Evolutionary conservation across 2,329 filamentous ascomycete genomes (phyloP), one percentile per base, ranked within the genome.

Genomic region (Fusarium abutilonis): DNA sequence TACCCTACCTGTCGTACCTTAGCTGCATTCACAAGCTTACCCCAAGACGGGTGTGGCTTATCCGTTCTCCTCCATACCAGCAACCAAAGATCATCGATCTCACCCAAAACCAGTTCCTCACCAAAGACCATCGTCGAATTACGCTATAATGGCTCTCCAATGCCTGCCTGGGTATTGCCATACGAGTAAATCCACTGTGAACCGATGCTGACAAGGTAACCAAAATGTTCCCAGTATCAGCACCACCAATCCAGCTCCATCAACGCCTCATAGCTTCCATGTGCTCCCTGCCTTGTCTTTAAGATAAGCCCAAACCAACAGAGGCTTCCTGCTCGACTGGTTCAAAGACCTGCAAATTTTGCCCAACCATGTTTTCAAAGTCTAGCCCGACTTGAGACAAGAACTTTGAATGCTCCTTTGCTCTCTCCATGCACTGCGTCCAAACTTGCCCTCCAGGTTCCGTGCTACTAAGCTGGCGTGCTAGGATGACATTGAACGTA

Each of bases 301-400:
- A 72, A 15, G 72, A 67, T 41, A 76, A 45, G 2, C 74, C 75
- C 43, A 75, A 54, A 17, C 74, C 75, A 44, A 74, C 63, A 14
- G 66, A 47, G n/a, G 47, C 49, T 43, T 65, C 45, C 23, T 56
- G 44, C 23, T 63, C 54, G 10, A 40, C 29, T 60, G 13, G 68
- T 66, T 42, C 68, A 65, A 42, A 71, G 71, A 40, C 36, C 23
- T 76, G 71, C 40, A 81, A 67, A 35, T 83, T 86, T 64, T 82
- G 82, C 14, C 90, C 91, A 13, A 97, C 88, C 52, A 98, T 77
- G 66, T 91, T 91, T 52, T 85, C 86, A 73, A 99, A 98, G 75
- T 99, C 94, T 29, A 99, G 79, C 0, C 93, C 93, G 19, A 97
- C 93, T 59, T 96, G 91, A 6, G 85, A 84, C 56, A 99, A 79